These are phyloP conservation scores for Paradendryphiella salina DNA, from an alignment of 2,329 filamentous ascomycete genomes.

Conservation along the genomic window DNA sequence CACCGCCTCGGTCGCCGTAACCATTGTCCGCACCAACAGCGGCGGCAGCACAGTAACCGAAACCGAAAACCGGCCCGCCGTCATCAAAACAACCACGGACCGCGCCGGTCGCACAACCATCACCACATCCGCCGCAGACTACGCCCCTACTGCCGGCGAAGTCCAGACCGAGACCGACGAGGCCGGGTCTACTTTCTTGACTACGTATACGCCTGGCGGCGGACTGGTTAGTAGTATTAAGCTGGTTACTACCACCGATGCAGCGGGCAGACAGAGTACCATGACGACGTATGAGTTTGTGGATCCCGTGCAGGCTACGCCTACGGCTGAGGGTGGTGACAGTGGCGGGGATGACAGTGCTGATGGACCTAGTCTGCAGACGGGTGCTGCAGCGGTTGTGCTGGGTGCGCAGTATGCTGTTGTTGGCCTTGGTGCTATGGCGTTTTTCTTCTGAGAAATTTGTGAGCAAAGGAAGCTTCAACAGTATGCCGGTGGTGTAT, in stretches of 20 bases:
- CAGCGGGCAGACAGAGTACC: slow-evolving; percentile 42
- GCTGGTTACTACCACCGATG: slow-evolving; percentile 42
- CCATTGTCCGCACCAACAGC: slow-evolving; percentile 47
- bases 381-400: no score
- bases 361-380: no score
- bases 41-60: slow-evolving; percentile 44
- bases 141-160: slow-evolving; percentile 43
- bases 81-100: slow-evolving; percentile 48
- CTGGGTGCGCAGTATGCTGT: no score
- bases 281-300: slow-evolving; percentile 53
- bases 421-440: no score
- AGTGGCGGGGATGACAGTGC: no score
- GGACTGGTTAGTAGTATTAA: slow-evolving; percentile 48
- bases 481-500: no score
- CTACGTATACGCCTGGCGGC: slow-evolving; percentile 53
- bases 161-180: slow-evolving; percentile 51
- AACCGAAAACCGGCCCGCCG: slow-evolving; percentile 46
- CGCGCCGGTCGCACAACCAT: slow-evolving; percentile 45
- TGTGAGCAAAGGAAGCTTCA: no score
- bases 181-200: slow-evolving; percentile 48
- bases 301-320: slow-evolving; percentile 36
- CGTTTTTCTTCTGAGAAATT: no score
- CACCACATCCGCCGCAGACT: slow-evolving; percentile 38
- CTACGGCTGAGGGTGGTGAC: not conserved
- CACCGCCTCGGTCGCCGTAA: slow-evolving; percentile 46